phyloP scores from a whole-genome alignment of 176 grass and related monocot genomes.

The Thinopyrum elongatum region DNA sequence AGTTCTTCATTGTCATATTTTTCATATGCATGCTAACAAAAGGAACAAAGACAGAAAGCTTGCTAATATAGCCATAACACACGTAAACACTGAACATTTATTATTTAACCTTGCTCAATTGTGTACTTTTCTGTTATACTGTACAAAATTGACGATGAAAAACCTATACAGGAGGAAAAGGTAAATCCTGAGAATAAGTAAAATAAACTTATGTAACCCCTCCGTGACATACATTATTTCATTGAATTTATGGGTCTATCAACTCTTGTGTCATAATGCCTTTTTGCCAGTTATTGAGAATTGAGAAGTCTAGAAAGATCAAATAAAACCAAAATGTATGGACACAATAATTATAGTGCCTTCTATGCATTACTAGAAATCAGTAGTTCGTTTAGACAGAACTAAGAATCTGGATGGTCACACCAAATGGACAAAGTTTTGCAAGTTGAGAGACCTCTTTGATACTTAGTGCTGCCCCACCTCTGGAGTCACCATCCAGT shows the following conservation, averaged over 20 bases:
- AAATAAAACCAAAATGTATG: conserved; percentile 12
- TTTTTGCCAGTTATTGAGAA: conserved; percentile 4
- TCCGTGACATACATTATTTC: not conserved
- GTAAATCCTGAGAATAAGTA: not conserved
- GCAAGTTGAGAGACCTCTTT: conserved; percentile 66
- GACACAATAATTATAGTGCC: not conserved
- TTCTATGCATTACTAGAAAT: conserved; percentile 9
- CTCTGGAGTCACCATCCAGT: conserved; percentile 94
- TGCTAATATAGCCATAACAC: not conserved
- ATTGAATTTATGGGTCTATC: not conserved
- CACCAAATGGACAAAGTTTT: not conserved
- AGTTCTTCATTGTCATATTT: not conserved
- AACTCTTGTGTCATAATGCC: not conserved
- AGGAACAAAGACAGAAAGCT: not conserved
- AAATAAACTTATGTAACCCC: not conserved
- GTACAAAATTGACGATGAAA: not conserved
- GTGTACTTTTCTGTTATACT: not conserved
- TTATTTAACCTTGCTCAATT: not conserved
- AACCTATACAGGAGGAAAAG: not conserved
- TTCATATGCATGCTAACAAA: conserved; percentile 7
- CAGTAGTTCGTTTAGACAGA: not conserved
- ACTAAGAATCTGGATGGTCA: not conserved
- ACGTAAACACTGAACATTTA: not conserved
- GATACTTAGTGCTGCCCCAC: conserved; percentile 95
- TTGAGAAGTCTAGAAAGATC: not conserved